Evolutionary conservation across 495 filamentous ascomycete species (phyloP), one percentile per base, ranked within the genome.

Genomic region (Penicillium crystallinum): DNA sequence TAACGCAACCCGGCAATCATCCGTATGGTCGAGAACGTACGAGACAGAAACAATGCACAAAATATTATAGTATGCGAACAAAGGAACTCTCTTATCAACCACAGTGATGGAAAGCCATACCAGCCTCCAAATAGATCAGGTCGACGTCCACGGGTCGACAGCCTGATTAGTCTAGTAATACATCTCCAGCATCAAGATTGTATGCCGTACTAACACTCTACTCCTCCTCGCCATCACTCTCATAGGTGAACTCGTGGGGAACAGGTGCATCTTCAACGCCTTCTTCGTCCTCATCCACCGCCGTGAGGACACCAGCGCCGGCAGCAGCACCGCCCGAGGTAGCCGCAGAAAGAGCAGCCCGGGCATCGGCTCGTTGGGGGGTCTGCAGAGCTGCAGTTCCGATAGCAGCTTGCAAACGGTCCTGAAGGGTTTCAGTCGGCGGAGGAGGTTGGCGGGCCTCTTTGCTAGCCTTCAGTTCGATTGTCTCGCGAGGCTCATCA

Each of bases 401-500:
- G 19, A 73, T 72, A 10, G 63, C 68, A 14, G 70, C 64, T 35
- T 73, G 75, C 6, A 77, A 62, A 31, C 71, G 70, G 41, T 77
- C 73, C 30, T 71, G 72, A 25, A 75, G 61, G 30, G 65, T 75
- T 54, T 71, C 77, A 27, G 79, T 63, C 9, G 70, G 53, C 18
- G 72, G 61, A 8, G 78, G 68, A n/a, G 85, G 79, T 55, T 81
- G 83, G 68, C 87, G 84, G 7, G 77, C 77, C 27, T 84, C 83
- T 69, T 91, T 92, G 74, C 87, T 89, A 14, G 89, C 82, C 70
- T 91, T 91, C 64, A 96, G 81, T 62, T 96, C 91, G 56, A 97
- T 78, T 10, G 90, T 81, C 22, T 81, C 71, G 62, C 91, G 91
- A 36, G 85, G 70, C 62, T 95, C 88, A 4, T 81, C 79, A 6